Conservation (phyloP, 2,329 filamentous ascomycete species). For the Calonectria hongkongensis region DNA sequence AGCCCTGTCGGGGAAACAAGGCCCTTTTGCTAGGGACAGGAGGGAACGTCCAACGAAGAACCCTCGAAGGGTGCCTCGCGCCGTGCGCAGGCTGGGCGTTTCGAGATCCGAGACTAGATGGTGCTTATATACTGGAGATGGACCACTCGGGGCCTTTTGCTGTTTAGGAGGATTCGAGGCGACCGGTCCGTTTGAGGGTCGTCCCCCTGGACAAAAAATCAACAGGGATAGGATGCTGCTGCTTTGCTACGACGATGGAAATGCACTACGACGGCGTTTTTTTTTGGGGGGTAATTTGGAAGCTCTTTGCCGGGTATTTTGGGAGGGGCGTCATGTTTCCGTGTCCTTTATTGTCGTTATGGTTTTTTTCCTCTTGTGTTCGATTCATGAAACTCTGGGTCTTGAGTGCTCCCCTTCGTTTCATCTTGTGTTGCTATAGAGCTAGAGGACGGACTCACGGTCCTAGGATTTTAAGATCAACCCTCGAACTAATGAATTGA, state of each 20-base stretch:
- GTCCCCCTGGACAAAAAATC: neutral
- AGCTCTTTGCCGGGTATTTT: too few species aligned
- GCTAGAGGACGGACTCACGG: slow-evolving; percentile 24
- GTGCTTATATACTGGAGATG: slow-evolving; percentile 29
- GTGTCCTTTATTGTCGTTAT: neutral
- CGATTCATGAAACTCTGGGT: neutral
- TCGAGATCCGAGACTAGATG: slow-evolving; percentile 38
- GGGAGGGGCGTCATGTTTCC: neutral
- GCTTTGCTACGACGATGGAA: slow-evolving; percentile 22
- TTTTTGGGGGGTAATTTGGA: slow-evolving; percentile 7
- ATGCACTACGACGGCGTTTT: slow-evolving; percentile 31
- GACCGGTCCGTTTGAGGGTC: slow-evolving; percentile 34
- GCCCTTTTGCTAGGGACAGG: neutral
- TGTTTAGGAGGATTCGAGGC: slow-evolving; percentile 19
- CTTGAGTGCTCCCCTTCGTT: neutral
- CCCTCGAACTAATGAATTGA: slow-evolving; percentile 21
- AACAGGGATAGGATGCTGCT: slow-evolving; percentile 4
- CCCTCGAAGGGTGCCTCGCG: slow-evolving; percentile 25
- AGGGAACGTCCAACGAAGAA: slow-evolving; percentile 15
- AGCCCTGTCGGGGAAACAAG: neutral
- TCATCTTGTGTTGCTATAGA: slow-evolving; percentile 26
- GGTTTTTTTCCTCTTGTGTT: slow-evolving; percentile 7
- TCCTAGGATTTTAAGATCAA: slow-evolving; percentile 15
- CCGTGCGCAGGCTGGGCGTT: slow-evolving; percentile 26
- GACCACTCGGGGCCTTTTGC: slow-evolving; percentile 12